These are phyloP conservation scores for Phytophthora aleatoria DNA, from an alignment of 352 stramenopile genomes.

Conservation along the genomic window DNA sequence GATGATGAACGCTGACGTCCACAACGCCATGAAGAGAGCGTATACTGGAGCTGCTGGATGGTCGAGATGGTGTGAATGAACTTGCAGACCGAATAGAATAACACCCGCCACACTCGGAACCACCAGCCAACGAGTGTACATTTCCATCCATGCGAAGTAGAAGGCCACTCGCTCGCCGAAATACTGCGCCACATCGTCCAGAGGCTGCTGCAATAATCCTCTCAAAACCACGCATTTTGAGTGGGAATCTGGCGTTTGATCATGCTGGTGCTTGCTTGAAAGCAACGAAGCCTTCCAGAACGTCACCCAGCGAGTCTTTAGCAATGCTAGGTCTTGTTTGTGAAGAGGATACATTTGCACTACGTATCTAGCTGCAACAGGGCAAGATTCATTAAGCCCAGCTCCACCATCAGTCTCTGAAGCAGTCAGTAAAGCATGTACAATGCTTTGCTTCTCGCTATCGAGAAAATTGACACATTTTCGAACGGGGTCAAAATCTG, in stretches of 20 bases:
- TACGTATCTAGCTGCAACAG: slow-evolving; percentile 69
- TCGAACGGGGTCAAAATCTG: slow-evolving; percentile 54
- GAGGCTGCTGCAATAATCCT: slow-evolving; percentile 66
- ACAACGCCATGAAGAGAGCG: slow-evolving; percentile 90
- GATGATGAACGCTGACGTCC: slow-evolving; percentile 89
- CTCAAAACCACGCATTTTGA: slow-evolving; percentile 30
- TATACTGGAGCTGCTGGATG: slow-evolving; percentile 82
- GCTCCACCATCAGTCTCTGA: slow-evolving; percentile 50
- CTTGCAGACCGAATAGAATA: slow-evolving; percentile 71
- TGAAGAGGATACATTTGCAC: slow-evolving; percentile 89
- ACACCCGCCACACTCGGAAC: slow-evolving; percentile 76
- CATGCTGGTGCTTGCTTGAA: slow-evolving; percentile 19
- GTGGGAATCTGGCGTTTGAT: not conserved
- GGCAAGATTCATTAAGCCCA: slow-evolving; percentile 74
- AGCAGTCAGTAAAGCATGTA: slow-evolving; percentile 65
- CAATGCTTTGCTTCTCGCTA: slow-evolving; percentile 84
- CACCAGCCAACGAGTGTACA: slow-evolving; percentile 92
- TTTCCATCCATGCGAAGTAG: slow-evolving; percentile 93
- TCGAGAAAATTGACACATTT: slow-evolving; percentile 69
- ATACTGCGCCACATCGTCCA: slow-evolving; percentile 90
- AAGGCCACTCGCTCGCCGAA: slow-evolving; percentile 92
- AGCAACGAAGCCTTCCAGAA: slow-evolving; percentile 61
- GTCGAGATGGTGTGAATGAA: slow-evolving; percentile 67
- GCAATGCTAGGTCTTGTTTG: slow-evolving; percentile 70
- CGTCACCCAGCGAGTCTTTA: slow-evolving; percentile 80